These are phyloP conservation scores for Phytophthora meadii DNA, from an alignment of 352 stramenopile species.

Conservation along the genomic window DNA sequence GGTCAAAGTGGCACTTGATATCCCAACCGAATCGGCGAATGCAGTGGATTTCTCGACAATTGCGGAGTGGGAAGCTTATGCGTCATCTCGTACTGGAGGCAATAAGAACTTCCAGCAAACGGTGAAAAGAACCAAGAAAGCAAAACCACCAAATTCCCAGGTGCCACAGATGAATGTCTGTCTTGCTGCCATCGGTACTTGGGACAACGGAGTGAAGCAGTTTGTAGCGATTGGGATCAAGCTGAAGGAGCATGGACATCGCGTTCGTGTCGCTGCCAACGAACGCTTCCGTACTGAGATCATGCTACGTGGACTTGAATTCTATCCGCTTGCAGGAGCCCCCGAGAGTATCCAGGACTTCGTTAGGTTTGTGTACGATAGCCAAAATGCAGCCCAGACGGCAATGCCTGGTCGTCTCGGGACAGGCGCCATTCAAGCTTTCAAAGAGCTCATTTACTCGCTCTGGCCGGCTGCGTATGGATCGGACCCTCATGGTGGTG, in stretches of 20 bases:
- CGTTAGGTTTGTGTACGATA: slow-evolving; percentile 26
- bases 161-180: slow-evolving; percentile 50
- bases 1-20: slow-evolving; percentile 25
- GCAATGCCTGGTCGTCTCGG: slow-evolving; percentile 29
- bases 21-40: slow-evolving; percentile 27
- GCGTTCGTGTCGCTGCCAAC: slow-evolving; percentile 82
- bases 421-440: slow-evolving; percentile 30
- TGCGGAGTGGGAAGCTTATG: slow-evolving; percentile 32
- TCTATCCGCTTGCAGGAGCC: slow-evolving; percentile 48
- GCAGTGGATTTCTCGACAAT: slow-evolving; percentile 16
- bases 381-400: slow-evolving; percentile 22
- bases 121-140: slow-evolving; percentile 5
- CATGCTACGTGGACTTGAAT: slow-evolving; percentile 48
- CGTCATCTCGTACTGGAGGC: slow-evolving; percentile 12
- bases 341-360: slow-evolving; percentile 37
- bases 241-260: slow-evolving; percentile 73
- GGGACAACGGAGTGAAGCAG: slow-evolving; percentile 60
- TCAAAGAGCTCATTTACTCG: slow-evolving; percentile 55
- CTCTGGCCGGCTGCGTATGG: slow-evolving; percentile 49
- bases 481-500: slow-evolving; percentile 43
- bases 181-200: slow-evolving; percentile 47
- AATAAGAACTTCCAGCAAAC: slow-evolving; percentile 24
- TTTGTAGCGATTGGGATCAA: slow-evolving; percentile 64
- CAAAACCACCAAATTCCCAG: not conserved
- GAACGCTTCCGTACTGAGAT: slow-evolving; percentile 69